Evolutionary conservation across 345 rosid species (phyloP).

Genomic region (Lagerstroemia speciosa): DNA sequence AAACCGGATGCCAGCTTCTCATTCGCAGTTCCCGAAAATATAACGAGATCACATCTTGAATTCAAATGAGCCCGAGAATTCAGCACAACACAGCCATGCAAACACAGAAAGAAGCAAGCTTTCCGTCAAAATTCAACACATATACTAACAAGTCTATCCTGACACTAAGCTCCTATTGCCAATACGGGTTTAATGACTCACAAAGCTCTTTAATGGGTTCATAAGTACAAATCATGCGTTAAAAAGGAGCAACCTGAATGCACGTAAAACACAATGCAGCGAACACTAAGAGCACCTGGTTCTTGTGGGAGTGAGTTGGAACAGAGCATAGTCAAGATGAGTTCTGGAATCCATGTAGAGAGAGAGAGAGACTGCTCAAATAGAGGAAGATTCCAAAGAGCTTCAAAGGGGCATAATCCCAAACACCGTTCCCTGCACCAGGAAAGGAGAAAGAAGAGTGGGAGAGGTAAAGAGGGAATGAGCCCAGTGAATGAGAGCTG

Average conservation of each 20-base stretch:
- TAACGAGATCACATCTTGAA: constrained; percentile 84
- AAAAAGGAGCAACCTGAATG: too few species aligned
- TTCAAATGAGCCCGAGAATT: not conserved
- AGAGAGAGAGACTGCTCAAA: constrained; percentile 7
- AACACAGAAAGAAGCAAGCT: constrained; percentile 2
- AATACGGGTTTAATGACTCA: not conserved
- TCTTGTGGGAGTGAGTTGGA: constrained; percentile 95
- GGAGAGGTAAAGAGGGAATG: too few species aligned
- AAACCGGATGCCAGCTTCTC: constrained; percentile 90
- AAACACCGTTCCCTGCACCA: not conserved
- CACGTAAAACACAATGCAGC: too few species aligned
- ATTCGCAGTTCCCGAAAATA: constrained; percentile 52
- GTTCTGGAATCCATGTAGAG: constrained; percentile 65
- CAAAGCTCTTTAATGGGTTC: not conserved
- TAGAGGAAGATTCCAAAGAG: not conserved
- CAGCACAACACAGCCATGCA: not conserved
- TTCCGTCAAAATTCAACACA: constrained; percentile 4
- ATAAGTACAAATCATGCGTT: not conserved
- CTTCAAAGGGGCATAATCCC: not conserved
- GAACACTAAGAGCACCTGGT: constrained; percentile 51
- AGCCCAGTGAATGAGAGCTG: too few species aligned
- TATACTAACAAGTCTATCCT: not conserved
- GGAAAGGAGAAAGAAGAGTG: too few species aligned
- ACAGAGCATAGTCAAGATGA: constrained; percentile 73
- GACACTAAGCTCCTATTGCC: not conserved